phyloP scores from a whole-genome alignment of 2,329 filamentous ascomycete species.

The Hymenoscyphus fructigenus region DNA sequence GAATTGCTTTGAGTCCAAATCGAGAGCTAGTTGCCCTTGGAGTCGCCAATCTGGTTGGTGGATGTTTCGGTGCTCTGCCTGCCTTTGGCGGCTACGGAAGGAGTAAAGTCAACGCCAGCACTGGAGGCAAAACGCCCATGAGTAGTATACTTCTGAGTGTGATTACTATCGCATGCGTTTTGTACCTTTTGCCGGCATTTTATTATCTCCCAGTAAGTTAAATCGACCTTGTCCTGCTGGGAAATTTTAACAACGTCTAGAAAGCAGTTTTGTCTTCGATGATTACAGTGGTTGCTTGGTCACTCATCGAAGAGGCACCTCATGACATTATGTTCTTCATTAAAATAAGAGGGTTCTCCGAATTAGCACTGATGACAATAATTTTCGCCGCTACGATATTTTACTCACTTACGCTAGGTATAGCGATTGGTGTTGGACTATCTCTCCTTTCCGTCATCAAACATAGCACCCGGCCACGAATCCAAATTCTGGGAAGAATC shows the following conservation, averaged over 20 bases:
- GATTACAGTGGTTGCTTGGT: conserved; percentile 94
- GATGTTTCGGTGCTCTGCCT: conserved; percentile 88
- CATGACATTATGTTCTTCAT: conserved; percentile 90
- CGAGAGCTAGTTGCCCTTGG: conserved; percentile 91
- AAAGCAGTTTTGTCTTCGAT: conserved; percentile 93
- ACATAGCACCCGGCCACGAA: conserved; percentile 87
- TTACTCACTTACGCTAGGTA: conserved; percentile 90
- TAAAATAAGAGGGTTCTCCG: conserved; percentile 79
- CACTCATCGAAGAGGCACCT: conserved; percentile 91
- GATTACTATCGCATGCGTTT: conserved; percentile 76
- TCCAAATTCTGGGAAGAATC: conserved; percentile 91
- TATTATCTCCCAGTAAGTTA: conserved; percentile 86
- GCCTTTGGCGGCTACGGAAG: conserved; percentile 95
- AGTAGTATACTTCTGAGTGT: conserved; percentile 83
- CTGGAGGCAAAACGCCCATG: conserved; percentile 90
- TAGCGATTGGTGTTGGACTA: conserved; percentile 88
- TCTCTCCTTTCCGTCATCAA: conserved; percentile 87
- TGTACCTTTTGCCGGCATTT: conserved; percentile 85
- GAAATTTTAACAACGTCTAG: conserved; percentile 44
- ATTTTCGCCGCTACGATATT: conserved; percentile 93
- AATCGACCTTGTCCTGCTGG: conserved; percentile 13
- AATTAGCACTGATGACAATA: conserved; percentile 81
- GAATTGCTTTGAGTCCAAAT: conserved; percentile 84
- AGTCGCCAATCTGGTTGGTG: conserved; percentile 84
- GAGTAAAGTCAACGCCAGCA: conserved; percentile 92